Percentiles rank a stretch among this genome's conserved stretches.
Evolutionary conservation across 2,329 filamentous ascomycete species (phyloP).

Genomic region (Phialemonium atrogriseum): DNA sequence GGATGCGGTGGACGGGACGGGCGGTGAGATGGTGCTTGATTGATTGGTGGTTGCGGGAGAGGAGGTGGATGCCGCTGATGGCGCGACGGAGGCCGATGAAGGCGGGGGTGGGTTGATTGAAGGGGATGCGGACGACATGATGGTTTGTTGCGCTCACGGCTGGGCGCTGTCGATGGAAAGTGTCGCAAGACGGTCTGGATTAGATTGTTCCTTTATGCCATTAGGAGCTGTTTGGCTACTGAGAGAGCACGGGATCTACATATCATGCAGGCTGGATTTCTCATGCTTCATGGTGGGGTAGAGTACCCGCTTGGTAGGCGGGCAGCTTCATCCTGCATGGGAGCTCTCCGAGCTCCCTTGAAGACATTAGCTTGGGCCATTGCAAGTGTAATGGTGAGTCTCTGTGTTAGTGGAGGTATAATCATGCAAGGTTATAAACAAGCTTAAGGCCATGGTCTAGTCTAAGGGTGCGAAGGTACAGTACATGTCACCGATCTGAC

Average conservation of each 20-base stretch:
- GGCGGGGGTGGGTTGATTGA: slow-evolving; percentile 8
- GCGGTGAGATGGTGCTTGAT: slow-evolving; percentile 8
- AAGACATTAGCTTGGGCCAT: no score
- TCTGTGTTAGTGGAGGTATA: no score
- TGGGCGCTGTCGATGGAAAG: not conserved
- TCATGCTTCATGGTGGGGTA: not conserved
- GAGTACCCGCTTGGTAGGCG: no score
- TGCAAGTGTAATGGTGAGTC: no score
- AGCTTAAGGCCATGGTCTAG: no score
- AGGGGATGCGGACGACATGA: slow-evolving; percentile 6
- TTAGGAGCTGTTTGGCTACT: not conserved
- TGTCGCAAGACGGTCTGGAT: not conserved
- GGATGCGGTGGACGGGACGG: slow-evolving; percentile 6
- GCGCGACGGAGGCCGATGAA: no score
- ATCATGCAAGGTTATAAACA: no score
- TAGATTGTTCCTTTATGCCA: not conserved
- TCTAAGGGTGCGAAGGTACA: no score
- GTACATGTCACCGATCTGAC: no score
- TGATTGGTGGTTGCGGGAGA: slow-evolving; percentile 7
- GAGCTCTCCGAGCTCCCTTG: no score
- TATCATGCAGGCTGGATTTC: not conserved
- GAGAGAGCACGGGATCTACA: not conserved
- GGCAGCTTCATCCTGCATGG: no score
- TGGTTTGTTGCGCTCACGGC: slow-evolving; percentile 1
- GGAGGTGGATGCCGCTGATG: slow-evolving; percentile 10